These are phyloP conservation scores for Ogataea thermomethanolica DNA, from an alignment of 805 yeast genomes.

Conservation along the genomic window DNA sequence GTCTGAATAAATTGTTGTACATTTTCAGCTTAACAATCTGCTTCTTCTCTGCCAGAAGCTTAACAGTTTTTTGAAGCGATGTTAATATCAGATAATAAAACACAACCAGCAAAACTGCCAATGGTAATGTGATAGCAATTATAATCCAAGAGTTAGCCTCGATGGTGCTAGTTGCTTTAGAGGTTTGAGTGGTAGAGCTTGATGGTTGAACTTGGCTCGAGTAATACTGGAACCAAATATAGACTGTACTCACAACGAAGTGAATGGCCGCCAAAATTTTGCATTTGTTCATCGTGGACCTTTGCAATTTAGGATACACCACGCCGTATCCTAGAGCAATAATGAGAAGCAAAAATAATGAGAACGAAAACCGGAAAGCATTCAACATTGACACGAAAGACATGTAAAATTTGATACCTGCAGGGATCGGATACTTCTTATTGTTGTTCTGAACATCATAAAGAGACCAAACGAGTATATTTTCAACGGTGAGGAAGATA, in stretches of 20 bases:
- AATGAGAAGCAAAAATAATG: conserved; percentile 80
- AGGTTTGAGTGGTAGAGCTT: conserved; percentile 30
- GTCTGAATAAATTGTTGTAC: conserved; percentile 74
- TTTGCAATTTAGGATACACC: conserved; percentile 80
- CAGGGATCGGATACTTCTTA: conserved; percentile 35
- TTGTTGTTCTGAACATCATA: conserved; percentile 73
- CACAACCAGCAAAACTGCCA: conserved; percentile 60
- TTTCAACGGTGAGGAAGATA: conserved; percentile 77
- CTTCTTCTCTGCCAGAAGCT: conserved; percentile 72
- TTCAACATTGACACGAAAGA: conserved; percentile 74
- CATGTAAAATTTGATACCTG: conserved; percentile 64
- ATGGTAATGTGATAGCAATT: conserved; percentile 63
- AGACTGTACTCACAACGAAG: conserved; percentile 52
- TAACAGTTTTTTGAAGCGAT: conserved; percentile 72
- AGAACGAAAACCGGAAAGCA: conserved; percentile 78
- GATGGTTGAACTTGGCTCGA: conserved; percentile 33
- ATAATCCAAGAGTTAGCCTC: conserved; percentile 45
- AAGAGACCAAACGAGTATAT: conserved; percentile 85
- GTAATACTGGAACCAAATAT: conserved; percentile 44
- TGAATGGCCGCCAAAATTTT: conserved; percentile 56
- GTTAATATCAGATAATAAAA: conserved; percentile 75
- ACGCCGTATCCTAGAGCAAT: conserved; percentile 94
- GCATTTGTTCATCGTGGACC: conserved; percentile 68
- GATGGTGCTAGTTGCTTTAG: conserved; percentile 47
- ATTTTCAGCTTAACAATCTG: conserved; percentile 87